Base-by-base conservation (phyloP, 805 yeast species). In the Kuraishia floccosa region DNA sequence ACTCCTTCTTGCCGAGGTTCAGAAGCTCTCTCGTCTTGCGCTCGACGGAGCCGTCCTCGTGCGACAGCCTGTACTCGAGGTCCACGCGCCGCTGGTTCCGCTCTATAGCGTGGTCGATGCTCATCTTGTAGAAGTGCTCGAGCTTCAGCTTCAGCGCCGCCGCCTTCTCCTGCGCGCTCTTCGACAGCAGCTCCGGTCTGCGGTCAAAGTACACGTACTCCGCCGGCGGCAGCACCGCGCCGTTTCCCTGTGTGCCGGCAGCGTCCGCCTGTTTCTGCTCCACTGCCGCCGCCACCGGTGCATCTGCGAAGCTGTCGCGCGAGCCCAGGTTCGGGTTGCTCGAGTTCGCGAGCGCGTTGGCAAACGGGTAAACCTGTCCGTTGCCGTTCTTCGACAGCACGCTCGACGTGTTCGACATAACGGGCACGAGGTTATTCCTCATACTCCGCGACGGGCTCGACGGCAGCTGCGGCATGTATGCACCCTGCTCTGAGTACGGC, bases 21-120 rank as follows among this genome's bases (percentile, higher is more conserved):
- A 76, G 76, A 34, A 85, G 65, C 50, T 83, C 91, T 42, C 96
- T 65, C 46, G 76, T 77, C 39, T 79, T 79, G 31, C 94, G 72
- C 52, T 87, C 96, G 39, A 82, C 93, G 13, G 89, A 77, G 36
- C 82, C 73, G 19, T 78, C 77, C 46, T 83, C 91, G 21, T 63
- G 62, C 27, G 70, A 63, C 24, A 86, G 55, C 35, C 72, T 70
- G 41, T 77, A 79, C 58, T 83, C 98, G 39, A 86, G 65, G 43
- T 80, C 85, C 24, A 86, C 71, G 25, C 96, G 68, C 55, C 97
- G 74, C 54, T 87, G 96, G 51, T 89, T 91, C 41, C 98, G 66
- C 54, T 91, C 98, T 38, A 91, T 86, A 0, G 98, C 97, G 51
- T 86, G 93, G 33, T 73, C 71, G 18, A 87, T 93, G 12, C 87